Evolutionary conservation across 805 yeast species (phyloP).

Genomic region (Starmerella stellata): DNA sequence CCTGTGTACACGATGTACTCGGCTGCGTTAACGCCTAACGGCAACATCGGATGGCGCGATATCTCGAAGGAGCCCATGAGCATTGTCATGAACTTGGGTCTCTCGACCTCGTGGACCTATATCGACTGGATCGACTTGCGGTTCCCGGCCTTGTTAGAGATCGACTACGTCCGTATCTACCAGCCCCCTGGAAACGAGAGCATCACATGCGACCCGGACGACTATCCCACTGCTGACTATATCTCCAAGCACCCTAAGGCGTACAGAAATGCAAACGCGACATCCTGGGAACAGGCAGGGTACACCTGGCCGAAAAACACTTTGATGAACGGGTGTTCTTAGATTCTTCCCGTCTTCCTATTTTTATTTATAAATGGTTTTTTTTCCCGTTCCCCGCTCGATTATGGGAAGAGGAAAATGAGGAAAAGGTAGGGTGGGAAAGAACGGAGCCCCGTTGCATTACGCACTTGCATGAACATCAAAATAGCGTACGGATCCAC

Average conservation of each 20-base stretch:
- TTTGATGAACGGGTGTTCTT: conserved; percentile 35
- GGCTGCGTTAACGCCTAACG: conserved; percentile 68
- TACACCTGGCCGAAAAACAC: conserved; percentile 47
- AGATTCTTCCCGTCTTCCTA: no score
- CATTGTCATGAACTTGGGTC: conserved; percentile 67
- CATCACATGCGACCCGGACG: conserved; percentile 71
- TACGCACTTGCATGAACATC: no score
- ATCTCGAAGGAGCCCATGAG: conserved; percentile 89
- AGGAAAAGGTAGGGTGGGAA: no score
- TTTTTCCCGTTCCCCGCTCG: no score
- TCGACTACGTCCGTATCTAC: conserved; percentile 82
- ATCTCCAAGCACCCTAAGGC: conserved; percentile 53
- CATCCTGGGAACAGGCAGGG: conserved; percentile 63
- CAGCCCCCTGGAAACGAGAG: conserved; percentile 52
- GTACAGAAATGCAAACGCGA: conserved; percentile 48
- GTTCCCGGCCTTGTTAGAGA: conserved; percentile 60
- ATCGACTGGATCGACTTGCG: conserved; percentile 66
- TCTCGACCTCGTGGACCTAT: conserved; percentile 83
- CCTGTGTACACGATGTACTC: conserved; percentile 63
- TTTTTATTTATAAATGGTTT: no score
- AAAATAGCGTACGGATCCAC: no score
- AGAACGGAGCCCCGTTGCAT: no score
- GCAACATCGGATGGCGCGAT: conserved; percentile 69
- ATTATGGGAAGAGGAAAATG: no score
- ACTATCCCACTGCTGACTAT: conserved; percentile 71